phyloP scores from a whole-genome alignment of 169 alveolate species.

The Plasmodium gaboni region DNA sequence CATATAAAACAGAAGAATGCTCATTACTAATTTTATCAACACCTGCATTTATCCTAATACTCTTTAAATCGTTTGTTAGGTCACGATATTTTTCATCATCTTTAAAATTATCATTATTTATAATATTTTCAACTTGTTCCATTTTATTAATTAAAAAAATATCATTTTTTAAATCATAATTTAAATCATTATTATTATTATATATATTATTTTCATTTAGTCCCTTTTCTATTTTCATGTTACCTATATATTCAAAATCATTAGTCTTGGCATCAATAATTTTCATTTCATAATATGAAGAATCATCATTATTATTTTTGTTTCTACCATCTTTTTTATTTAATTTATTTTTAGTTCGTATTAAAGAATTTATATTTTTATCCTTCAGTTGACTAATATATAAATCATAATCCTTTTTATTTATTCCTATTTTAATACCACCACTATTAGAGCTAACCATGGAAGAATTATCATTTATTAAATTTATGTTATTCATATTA shows the following conservation, averaged over 20 bases:
- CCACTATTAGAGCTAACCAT: background rate
- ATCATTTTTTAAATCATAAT: background rate
- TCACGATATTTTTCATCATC: no score
- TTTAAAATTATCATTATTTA: no score
- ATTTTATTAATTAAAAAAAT: background rate
- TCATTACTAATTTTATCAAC: no score
- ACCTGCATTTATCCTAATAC: no score
- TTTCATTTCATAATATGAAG: background rate
- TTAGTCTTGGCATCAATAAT: background rate
- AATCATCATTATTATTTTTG: slow-evolving; percentile 1
- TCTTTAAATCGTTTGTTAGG: no score
- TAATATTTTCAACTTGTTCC: no score
- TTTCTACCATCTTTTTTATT: background rate
- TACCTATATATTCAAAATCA: background rate
- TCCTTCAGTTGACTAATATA: slow-evolving; percentile 70
- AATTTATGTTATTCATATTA: background rate
- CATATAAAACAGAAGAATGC: no score
- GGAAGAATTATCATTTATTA: background rate
- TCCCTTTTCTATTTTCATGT: background rate
- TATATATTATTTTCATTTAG: background rate
- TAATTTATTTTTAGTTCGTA: background rate
- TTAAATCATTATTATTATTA: background rate
- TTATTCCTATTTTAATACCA: slow-evolving; percentile 63
- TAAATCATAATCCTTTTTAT: slow-evolving; percentile 54
- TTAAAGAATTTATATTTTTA: background rate